phyloP scores from a whole-genome alignment of 192 early-diverging fungal genomes.

The Kappamyces sp. region DNA sequence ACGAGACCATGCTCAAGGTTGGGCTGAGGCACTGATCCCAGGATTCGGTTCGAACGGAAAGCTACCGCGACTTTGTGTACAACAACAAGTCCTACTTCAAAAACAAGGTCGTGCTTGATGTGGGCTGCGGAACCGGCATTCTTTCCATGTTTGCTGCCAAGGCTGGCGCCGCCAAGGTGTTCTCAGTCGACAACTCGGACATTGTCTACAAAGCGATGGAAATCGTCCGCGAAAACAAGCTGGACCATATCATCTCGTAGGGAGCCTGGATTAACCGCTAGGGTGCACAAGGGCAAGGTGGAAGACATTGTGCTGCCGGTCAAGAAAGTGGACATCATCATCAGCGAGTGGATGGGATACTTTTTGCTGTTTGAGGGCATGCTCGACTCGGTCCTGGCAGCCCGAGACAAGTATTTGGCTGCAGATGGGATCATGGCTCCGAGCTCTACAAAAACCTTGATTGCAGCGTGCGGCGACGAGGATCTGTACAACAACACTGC shows the following conservation, averaged over 20 bases:
- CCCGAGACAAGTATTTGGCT: constrained; percentile 72
- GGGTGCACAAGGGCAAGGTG: constrained; percentile 68
- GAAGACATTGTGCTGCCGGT: constrained; percentile 76
- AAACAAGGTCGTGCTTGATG: constrained; percentile 79
- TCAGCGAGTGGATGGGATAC: constrained; percentile 94
- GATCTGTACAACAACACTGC: constrained; percentile 75
- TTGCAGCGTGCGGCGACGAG: constrained; percentile 69
- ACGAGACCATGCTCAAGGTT: constrained; percentile 80
- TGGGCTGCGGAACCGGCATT: constrained; percentile 88
- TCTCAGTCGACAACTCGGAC: constrained; percentile 77
- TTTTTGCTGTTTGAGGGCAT: constrained; percentile 86
- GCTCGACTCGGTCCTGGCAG: constrained; percentile 81
- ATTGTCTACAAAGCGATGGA: constrained; percentile 76
- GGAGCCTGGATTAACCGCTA: neutral
- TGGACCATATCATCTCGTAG: constrained; percentile 44
- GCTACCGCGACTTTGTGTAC: constrained; percentile 77
- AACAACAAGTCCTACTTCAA: constrained; percentile 79
- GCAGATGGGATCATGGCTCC: constrained; percentile 65
- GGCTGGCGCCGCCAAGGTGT: constrained; percentile 70
- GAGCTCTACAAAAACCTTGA: constrained; percentile 60
- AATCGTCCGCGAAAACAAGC: constrained; percentile 67
- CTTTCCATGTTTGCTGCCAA: constrained; percentile 87
- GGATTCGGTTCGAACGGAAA: constrained; percentile 70
- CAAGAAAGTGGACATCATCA: constrained; percentile 72
- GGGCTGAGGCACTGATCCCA: neutral